Base-by-base conservation (phyloP, 345 rosid species). In the Hevea brasiliensis region DNA sequence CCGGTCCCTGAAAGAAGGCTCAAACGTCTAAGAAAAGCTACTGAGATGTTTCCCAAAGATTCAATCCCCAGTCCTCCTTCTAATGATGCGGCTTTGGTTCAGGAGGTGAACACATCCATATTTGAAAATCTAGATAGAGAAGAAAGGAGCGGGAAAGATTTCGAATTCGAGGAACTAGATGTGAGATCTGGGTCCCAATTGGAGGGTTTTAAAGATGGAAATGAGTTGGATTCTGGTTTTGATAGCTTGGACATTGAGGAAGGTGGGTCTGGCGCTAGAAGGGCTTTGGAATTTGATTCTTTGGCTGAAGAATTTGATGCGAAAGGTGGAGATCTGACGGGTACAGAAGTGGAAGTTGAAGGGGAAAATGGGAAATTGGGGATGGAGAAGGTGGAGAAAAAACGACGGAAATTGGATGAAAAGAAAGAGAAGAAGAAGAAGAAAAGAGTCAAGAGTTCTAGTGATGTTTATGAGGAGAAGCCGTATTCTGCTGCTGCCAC, bases 11-110 rank as follows among this genome's bases (percentile, higher is more conserved):
- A 66, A 35, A 81, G 89, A 57, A 86, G 80, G 87, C 87, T 94
- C 37, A 85, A 90, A 73, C 92, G 95, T 81, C 77, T 94, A 71
- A 92, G 84, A 83, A 88, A 79, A 61, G 80, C 85, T n/a, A 51
- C 27, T 0, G 23, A 26, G 21, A 54, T 61, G 48, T 12, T 42
- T 15, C 40, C 60, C 45, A 14, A 9, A 53, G 21, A 61, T 61
- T n/a, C 56, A 18, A 29, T 13, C 13, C 61, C 32, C 4, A 44
- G 13, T 48, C 67, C 45, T 35, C 51, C 44, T 14, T 40, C 51
- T 6, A 55, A 63, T 6, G 41, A 26, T 26, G 64, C 60, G 18
- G 50, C 76, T 61, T 59, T 65, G 26, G n/a, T 76, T 15, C 72
- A 71, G 1, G 61, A 61, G n/a, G 80, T 61, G 6, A 70, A 70